Evolutionary conservation across 768 basidiomycete species (phyloP).

Genomic region (Lentinula boryana): DNA sequence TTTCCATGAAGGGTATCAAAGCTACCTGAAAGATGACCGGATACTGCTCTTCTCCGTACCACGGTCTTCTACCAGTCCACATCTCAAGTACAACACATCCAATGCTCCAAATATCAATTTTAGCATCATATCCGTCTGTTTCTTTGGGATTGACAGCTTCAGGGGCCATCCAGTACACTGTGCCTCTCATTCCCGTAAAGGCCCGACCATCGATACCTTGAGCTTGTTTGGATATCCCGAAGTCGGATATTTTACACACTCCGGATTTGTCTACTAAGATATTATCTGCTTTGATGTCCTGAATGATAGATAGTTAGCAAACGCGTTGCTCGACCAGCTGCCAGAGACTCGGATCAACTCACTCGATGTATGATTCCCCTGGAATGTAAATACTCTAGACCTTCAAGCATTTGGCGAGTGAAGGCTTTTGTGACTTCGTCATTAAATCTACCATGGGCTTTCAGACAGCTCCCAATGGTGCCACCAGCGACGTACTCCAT

Average conservation of each 20-base stretch:
- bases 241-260: constrained; percentile 91
- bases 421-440: constrained; percentile 85
- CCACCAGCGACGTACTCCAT: constrained; percentile 95
- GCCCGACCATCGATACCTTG: constrained; percentile 63
- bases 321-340: no score
- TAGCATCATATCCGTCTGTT: constrained; percentile 75
- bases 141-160: constrained; percentile 68
- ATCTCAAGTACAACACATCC: constrained; percentile 94
- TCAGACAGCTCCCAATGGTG: constrained; percentile 75
- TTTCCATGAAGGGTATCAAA: background rate
- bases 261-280: constrained; percentile 85
- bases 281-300: constrained; percentile 94
- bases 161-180: constrained; percentile 96
- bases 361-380: constrained; percentile 84
- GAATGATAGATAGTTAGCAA: background rate
- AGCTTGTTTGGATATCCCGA: constrained; percentile 92
- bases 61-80: constrained; percentile 90
- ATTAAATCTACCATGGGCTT: constrained; percentile 75
- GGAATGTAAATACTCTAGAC: constrained; percentile 83
- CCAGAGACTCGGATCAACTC: constrained; percentile 12
- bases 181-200: constrained; percentile 80
- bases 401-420: constrained; percentile 77
- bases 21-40: constrained; percentile 79
- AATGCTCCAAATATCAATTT: constrained; percentile 94
- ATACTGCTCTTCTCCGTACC: constrained; percentile 68